A percentile compares a stretch with the other conserved stretches of the same genome.
Evolutionary conservation across 169 alveolate species (phyloP).

Genomic region (Plasmodium knowlesi): DNA sequence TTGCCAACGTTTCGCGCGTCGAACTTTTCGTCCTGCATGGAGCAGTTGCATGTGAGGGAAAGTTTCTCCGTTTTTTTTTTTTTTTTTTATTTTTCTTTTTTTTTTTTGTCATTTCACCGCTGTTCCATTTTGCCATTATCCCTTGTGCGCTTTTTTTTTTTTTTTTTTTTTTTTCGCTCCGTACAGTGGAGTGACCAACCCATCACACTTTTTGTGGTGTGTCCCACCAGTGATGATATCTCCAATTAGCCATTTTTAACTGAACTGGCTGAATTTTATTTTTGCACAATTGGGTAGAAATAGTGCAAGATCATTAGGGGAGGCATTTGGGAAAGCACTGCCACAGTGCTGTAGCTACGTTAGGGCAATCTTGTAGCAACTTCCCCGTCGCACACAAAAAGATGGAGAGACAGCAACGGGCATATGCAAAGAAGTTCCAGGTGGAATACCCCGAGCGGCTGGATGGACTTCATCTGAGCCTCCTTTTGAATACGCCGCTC

Average conservation of each 20-base stretch:
- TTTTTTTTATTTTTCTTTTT: not conserved
- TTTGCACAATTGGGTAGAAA: not conserved
- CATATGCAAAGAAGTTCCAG: slow-evolving; percentile 20
- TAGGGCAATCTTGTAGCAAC: too few species aligned
- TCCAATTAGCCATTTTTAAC: not conserved
- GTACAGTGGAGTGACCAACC: not conserved
- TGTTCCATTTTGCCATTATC: not conserved
- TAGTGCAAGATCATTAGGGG: not conserved
- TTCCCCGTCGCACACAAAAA: not conserved
- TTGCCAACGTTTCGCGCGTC: not conserved
- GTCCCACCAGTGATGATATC: not conserved
- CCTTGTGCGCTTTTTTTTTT: not conserved
- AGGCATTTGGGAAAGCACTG: not conserved
- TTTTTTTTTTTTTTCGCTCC: not conserved
- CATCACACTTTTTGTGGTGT: not conserved
- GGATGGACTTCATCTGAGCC: not conserved
- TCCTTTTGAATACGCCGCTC: not conserved
- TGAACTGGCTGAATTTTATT: not conserved
- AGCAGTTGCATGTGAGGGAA: not conserved
- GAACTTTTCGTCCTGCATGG: not conserved
- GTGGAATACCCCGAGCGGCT: slow-evolving; percentile 12
- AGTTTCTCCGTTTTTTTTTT: not conserved
- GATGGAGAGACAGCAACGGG: slow-evolving; percentile 10
- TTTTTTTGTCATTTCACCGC: not conserved
- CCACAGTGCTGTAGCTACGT: not conserved